Conservation (phyloP, 331 rosid species). For the Erythrophleum ivorense region DNA sequence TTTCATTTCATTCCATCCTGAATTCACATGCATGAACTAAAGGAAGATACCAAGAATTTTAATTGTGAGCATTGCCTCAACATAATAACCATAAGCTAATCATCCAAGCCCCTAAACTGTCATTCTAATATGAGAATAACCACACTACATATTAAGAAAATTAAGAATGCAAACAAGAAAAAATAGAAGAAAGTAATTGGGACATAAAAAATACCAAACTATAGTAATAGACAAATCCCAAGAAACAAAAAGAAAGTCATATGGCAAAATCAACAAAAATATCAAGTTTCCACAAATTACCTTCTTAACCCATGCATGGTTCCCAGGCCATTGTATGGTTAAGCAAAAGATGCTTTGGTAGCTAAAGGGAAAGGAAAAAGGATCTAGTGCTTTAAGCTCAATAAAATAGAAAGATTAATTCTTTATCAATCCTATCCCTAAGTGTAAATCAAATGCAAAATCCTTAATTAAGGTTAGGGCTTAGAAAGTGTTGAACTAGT, state of each 20-base stretch:
- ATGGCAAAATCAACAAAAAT: slow-evolving; percentile 11
- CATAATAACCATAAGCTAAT: neutral
- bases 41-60: too few relatives aligned
- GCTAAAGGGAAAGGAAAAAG: slow-evolving; percentile 51
- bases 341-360: slow-evolving; percentile 38
- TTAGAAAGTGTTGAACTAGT: slow-evolving; percentile 18
- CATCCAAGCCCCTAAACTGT: neutral
- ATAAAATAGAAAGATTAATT: neutral
- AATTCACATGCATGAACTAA: too few relatives aligned
- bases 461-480: slow-evolving; percentile 53
- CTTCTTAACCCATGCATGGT: slow-evolving; percentile 49
- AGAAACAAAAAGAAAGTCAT: neutral
- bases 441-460: neutral
- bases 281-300: slow-evolving; percentile 27
- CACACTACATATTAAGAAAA: neutral
- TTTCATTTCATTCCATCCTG: too few relatives aligned
- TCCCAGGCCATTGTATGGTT: slow-evolving; percentile 43
- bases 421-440: neutral
- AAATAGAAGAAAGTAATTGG: too few relatives aligned
- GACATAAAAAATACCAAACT: neutral
- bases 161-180: too few relatives aligned
- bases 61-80: neutral
- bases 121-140: too few relatives aligned
- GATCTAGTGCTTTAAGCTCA: slow-evolving; percentile 45
- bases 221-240: neutral